Evolutionary conservation across 805 yeast species (phyloP), one percentile per base, ranked within the genome.

Genomic region (Spathaspora sp.): DNA sequence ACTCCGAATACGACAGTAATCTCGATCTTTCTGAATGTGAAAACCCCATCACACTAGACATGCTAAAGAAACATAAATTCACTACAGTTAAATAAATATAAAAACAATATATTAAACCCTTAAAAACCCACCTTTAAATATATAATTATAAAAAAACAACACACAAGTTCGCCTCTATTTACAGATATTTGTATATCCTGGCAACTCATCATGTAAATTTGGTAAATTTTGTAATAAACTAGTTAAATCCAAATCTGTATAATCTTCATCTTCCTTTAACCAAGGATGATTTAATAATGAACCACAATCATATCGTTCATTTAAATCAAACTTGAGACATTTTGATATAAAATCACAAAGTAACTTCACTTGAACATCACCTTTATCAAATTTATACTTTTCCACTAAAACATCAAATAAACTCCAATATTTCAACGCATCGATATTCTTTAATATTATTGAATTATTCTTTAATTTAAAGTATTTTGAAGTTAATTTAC

Each of bases 251-350:
- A 49, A 40, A 11, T 49, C 50, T 26, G 47, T 39, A 32, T 53
- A 9, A 50, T 23, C 26, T 23, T 23, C n/a, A 26, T 26, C 23
- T 26, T 57, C 57, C 3, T 52, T 50, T 3, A 82, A 64, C 83
- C 84, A 83, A 4, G 80, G 76, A 61, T 82, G 86, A 29, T 75
- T 69, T 46, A 77, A 66, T 64, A 82, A 70, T 7, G 80, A 72
- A 39, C 80, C 79, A 26, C 83, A 79, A 67, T 82, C 87, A 48
- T 72, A 76, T 49, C 88, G 69, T 11, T 73, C 73, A 44, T 64
- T 64, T 23, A 84, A 79, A 57, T 77, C 74, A 57, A 75, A 73
- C 46, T 67, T 69, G 46, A 84, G 68, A 72, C 85, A 79, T 50
- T 79, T 73, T 46, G 69, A 57, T 39, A 84, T 67, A 52, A 84